Conservation (phyloP, 108 stramenopile species). For the Nitzschia sp. region DNA sequence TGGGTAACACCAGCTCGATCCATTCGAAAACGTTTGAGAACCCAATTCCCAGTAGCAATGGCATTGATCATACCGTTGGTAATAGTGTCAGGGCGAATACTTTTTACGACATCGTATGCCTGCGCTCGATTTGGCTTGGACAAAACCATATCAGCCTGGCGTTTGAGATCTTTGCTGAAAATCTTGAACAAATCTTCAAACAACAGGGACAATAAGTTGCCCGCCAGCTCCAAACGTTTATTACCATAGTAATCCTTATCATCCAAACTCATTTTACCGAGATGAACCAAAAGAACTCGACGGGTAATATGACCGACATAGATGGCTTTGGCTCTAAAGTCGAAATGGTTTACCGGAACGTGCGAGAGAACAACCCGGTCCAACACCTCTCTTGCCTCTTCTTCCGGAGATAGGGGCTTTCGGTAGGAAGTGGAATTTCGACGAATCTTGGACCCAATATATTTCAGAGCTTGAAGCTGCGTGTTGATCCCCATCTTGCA, state of each 20-base stretch:
- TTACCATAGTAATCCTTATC: slow-evolving; percentile 99
- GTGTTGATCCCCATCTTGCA: slow-evolving; percentile 82
- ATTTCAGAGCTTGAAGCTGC: slow-evolving; percentile 86
- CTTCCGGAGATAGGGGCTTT: slow-evolving; percentile 73
- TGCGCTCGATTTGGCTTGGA: slow-evolving; percentile 93
- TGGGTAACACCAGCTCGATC: slow-evolving; percentile 98
- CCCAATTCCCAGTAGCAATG: slow-evolving; percentile 98
- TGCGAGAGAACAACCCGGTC: slow-evolving; percentile 94
- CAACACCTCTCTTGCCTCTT: slow-evolving; percentile 97
- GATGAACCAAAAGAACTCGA: slow-evolving; percentile 86
- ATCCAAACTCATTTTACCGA: slow-evolving; percentile 88
- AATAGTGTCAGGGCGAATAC: slow-evolving; percentile 90
- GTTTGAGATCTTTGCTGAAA: slow-evolving; percentile 94
- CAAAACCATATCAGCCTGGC: slow-evolving; percentile 93
- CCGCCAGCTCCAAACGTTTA: slow-evolving; percentile 97
- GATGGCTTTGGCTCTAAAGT: slow-evolving; percentile 89
- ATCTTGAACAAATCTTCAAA: slow-evolving; percentile 99
- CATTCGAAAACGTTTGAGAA: slow-evolving; percentile 98
- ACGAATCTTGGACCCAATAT: slow-evolving; percentile 95
- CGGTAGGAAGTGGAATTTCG: slow-evolving; percentile 58
- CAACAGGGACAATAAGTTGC: slow-evolving; percentile 91
- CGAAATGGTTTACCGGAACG: slow-evolving; percentile 90
- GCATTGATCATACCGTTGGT: slow-evolving; percentile 96
- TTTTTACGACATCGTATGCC: slow-evolving; percentile 95
- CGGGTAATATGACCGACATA: slow-evolving; percentile 95